Evolutionary conservation across 208 protist genomes (phyloP).

Genomic region (Porcisia hertigi): DNA sequence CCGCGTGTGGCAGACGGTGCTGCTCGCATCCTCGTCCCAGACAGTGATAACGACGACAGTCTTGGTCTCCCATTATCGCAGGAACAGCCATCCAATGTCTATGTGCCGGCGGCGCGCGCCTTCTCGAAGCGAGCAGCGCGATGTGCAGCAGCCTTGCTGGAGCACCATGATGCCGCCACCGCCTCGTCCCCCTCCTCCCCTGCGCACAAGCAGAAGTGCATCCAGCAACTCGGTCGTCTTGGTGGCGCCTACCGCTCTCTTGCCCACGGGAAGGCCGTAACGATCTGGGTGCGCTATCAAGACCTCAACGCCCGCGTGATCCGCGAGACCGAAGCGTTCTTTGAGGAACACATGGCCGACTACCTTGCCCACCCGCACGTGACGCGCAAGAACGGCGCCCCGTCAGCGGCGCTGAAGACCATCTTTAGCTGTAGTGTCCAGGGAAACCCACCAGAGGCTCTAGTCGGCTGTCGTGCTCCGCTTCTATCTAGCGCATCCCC

Average conservation of each 20-base stretch:
- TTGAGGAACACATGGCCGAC: slow-evolving; percentile 9
- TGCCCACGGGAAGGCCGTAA: slow-evolving; percentile 25
- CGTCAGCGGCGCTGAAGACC: slow-evolving; percentile 3
- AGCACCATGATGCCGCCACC: slow-evolving; percentile 6
- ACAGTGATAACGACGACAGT: slow-evolving; percentile 36
- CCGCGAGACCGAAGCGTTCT: slow-evolving; percentile 36
- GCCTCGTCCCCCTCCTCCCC: background rate
- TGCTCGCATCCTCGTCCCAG: slow-evolving; percentile 17
- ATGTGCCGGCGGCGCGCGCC: background rate
- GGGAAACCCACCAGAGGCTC: background rate
- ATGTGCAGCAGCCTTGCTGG: slow-evolving; percentile 23
- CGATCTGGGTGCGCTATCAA: slow-evolving; percentile 44
- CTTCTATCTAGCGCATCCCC: background rate
- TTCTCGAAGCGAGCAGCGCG: slow-evolving; percentile 31
- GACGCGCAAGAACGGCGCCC: slow-evolving; percentile 1
- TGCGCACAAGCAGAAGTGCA: slow-evolving; percentile 4
- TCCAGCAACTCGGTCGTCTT: slow-evolving; percentile 39
- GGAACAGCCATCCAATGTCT: background rate
- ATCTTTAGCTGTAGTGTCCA: background rate
- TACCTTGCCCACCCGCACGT: slow-evolving; percentile 8
- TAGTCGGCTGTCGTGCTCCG: background rate
- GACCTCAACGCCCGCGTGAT: slow-evolving; percentile 30
- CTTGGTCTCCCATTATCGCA: slow-evolving; percentile 3
- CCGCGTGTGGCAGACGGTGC: background rate
- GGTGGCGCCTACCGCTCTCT: slow-evolving; percentile 57